Evolutionary conservation across 164 flowering plant genomes (phyloP).

Genomic region (Malania oleifera): DNA sequence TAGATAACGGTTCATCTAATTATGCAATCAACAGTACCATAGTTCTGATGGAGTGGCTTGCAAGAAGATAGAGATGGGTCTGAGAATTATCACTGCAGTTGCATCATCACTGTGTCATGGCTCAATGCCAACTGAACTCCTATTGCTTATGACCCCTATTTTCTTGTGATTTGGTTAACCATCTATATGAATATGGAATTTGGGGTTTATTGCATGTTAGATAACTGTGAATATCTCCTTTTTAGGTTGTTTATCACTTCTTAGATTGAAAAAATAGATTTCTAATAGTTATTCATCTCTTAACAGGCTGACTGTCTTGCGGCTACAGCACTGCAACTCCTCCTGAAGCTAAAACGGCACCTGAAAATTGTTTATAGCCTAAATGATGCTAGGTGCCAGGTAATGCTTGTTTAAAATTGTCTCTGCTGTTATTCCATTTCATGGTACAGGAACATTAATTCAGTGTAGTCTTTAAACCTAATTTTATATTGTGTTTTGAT

Average conservation of each 20-base stretch:
- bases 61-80: no score
- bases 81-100: no score
- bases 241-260: no score
- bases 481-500: background rate
- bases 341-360: conserved; percentile 83
- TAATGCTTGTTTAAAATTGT: conserved; percentile 10
- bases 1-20: no score
- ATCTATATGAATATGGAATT: no score
- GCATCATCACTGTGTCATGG: no score
- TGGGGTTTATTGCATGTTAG: no score
- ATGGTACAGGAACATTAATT: background rate
- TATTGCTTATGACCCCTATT: no score
- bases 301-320: conserved; percentile 72
- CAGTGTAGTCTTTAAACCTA: background rate
- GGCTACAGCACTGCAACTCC: conserved; percentile 83
- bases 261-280: background rate
- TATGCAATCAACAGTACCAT: no score
- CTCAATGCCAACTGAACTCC: no score
- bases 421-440: conserved; percentile 2
- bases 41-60: no score
- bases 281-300: background rate
- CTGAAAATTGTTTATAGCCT: conserved; percentile 70
- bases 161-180: no score
- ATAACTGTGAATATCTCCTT: background rate
- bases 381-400: conserved; percentile 93